Evolutionary conservation across 1,284 basidiomycete genomes (phyloP).

Genomic region (Irpex rosettiformis): DNA sequence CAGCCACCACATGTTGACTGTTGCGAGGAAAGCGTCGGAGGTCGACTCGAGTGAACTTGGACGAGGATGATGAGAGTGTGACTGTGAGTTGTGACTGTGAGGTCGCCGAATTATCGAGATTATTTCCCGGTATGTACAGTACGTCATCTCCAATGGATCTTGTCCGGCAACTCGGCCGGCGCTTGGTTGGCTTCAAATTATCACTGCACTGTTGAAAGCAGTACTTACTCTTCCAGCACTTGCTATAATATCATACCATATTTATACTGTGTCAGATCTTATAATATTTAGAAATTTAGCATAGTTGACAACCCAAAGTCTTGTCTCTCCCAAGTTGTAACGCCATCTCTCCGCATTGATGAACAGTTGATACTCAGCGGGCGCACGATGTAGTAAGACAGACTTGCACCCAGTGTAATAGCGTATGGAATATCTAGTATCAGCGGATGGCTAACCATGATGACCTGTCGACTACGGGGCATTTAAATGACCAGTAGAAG

Average conservation of each 20-base stretch:
- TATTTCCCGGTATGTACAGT: background rate
- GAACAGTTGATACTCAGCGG: no score
- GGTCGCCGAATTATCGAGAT: background rate
- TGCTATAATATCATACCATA: background rate
- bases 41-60: background rate
- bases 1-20: slow-evolving; percentile 70
- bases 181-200: no score
- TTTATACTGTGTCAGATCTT: background rate
- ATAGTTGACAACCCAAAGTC: background rate
- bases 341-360: no score
- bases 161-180: background rate
- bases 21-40: background rate
- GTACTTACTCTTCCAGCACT: background rate
- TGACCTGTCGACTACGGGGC: no score
- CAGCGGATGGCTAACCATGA: no score
- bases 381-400: no score
- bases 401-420: no score
- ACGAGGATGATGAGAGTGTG: background rate
- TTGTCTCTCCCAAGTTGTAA: no score
- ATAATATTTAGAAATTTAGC: no score
- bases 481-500: no score
- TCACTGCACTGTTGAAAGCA: no score
- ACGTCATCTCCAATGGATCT: background rate
- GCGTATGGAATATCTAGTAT: no score
- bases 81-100: background rate